A percentile compares a stretch with the other conserved stretches of the same genome.
Evolutionary conservation across 2,329 filamentous ascomycete species (phyloP).

Genomic region (Didymella pinodella): DNA sequence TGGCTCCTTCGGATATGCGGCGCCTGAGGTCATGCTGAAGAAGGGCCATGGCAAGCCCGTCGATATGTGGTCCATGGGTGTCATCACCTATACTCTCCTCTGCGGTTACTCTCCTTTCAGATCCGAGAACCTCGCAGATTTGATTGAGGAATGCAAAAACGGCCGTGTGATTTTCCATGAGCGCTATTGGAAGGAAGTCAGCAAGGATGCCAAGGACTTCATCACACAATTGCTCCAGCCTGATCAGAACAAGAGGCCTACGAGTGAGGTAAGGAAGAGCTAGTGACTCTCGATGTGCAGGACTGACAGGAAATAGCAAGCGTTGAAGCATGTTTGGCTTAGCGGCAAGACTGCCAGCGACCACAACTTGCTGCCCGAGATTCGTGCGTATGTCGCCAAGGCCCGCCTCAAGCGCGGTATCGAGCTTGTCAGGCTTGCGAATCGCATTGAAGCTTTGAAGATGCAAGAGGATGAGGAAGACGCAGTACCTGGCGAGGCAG

Average conservation of each 20-base stretch:
- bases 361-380: conserved; percentile 96
- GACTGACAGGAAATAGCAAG: conserved; percentile 62
- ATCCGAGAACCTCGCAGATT: conserved; percentile 88
- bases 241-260: conserved; percentile 76
- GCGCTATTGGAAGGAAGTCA: conserved; percentile 98
- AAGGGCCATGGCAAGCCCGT: conserved; percentile 97
- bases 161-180: conserved; percentile 93
- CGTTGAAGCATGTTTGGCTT: conserved; percentile 85
- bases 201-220: conserved; percentile 92
- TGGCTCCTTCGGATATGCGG: conserved; percentile 96
- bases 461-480: conserved; percentile 90
- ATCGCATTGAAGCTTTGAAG: conserved; percentile 93
- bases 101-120: conserved; percentile 99
- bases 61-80: conserved; percentile 99
- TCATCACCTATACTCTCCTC: conserved; percentile 97
- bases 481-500: conserved; percentile 65
- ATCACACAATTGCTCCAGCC: conserved; percentile 83
- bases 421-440: conserved; percentile 93
- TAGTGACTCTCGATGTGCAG: not conserved
- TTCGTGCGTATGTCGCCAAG: conserved; percentile 91
- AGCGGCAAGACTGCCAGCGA: conserved; percentile 90
- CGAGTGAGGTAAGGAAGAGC: conserved; percentile 69
- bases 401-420: conserved; percentile 91
- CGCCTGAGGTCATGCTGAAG: conserved; percentile 98
- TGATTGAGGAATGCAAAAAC: conserved; percentile 91